phyloP scores from a whole-genome alignment of 2,329 filamentous ascomycete genomes.

The Aureobasidium uvarum region DNA sequence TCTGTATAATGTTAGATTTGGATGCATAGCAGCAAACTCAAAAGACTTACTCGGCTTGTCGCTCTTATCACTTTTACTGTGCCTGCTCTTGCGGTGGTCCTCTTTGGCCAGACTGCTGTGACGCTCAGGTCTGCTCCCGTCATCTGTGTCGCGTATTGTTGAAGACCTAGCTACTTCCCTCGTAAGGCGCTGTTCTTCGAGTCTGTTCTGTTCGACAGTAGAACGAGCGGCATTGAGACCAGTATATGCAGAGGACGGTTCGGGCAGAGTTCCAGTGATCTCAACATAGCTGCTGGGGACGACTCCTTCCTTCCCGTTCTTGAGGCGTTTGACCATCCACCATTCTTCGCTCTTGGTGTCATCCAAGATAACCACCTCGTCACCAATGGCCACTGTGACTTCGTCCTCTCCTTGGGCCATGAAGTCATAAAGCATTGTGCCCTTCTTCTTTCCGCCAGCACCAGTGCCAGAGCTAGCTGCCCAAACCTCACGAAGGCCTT shows the following conservation, averaged over 20 bases:
- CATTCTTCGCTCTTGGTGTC: constrained; percentile 93
- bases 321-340: constrained; percentile 92
- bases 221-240: constrained; percentile 63
- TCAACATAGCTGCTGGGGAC: constrained; percentile 97
- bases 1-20: constrained; percentile 50
- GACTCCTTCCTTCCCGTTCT: constrained; percentile 92
- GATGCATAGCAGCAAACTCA: background rate
- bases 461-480: constrained; percentile 68
- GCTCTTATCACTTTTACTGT: constrained; percentile 64
- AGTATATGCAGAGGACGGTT: constrained; percentile 44
- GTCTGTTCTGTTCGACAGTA: constrained; percentile 69
- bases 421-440: constrained; percentile 89
- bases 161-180: constrained; percentile 70
- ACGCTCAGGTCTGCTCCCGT: constrained; percentile 57
- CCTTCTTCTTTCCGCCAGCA: constrained; percentile 67
- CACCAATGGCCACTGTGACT: constrained; percentile 83
- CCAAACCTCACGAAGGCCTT: constrained; percentile 79
- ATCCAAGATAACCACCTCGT: constrained; percentile 88
- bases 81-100: constrained; percentile 59
- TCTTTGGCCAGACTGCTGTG: constrained; percentile 73
- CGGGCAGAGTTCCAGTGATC: constrained; percentile 65
- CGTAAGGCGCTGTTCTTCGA: constrained; percentile 80
- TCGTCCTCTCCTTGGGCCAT: constrained; percentile 96
- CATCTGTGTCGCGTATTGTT: constrained; percentile 57
- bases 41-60: constrained; percentile 68